Evolutionary conservation across 768 basidiomycete genomes (phyloP).

Genomic region (Suillus decipiens): DNA sequence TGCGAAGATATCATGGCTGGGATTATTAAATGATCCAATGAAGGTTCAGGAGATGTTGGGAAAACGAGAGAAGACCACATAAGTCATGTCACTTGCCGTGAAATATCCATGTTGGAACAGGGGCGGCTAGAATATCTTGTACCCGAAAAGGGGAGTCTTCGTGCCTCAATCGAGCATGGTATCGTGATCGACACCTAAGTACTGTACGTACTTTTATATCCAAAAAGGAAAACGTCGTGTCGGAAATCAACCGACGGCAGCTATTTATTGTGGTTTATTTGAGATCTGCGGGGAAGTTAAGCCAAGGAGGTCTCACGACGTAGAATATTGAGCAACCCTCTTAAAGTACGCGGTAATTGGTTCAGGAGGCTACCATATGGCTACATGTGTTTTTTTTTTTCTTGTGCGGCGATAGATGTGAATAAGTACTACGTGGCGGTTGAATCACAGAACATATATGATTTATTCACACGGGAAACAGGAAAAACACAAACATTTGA

Average conservation of each 20-base stretch:
- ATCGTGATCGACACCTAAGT: conserved; percentile 33
- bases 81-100: conserved; percentile 1
- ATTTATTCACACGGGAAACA: conserved; percentile 22
- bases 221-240: conserved; percentile 56
- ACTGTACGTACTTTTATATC: conserved; percentile 31
- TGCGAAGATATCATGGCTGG: no score
- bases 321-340: background rate
- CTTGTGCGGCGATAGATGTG: conserved; percentile 35
- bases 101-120: background rate
- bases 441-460: conserved; percentile 25
- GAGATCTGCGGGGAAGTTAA: conserved; percentile 22
- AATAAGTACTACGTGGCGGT: conserved; percentile 33
- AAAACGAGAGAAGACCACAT: background rate
- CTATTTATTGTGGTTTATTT: conserved; percentile 8
- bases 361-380: conserved; percentile 25
- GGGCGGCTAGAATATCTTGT: conserved; percentile 2
- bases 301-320: background rate
- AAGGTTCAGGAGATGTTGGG: background rate
- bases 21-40: background rate
- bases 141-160: conserved; percentile 5
- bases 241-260: conserved; percentile 42
- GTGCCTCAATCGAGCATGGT: conserved; percentile 29
- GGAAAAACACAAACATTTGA: conserved; percentile 23
- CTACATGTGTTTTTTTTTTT: conserved; percentile 18
- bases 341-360: conserved; percentile 6